Evolutionary conservation across 1,284 basidiomycete species (phyloP).

Genomic region (Malassezia vespertilionis): DNA sequence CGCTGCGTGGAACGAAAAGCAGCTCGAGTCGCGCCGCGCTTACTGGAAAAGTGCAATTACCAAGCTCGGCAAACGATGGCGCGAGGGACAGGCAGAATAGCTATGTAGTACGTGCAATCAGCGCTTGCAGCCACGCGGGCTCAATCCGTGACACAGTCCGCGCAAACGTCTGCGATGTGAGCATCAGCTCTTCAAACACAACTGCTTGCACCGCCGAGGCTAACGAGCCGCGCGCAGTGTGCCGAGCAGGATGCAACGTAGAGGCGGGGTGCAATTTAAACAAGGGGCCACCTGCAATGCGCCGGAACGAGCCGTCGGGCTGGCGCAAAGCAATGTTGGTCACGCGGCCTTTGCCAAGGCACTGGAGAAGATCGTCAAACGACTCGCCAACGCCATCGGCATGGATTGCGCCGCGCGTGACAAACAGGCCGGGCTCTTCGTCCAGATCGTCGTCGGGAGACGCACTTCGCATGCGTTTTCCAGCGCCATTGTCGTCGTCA

Average conservation of each 20-base stretch:
- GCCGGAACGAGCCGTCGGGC: conserved; percentile 26
- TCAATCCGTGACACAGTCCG: conserved; percentile 37
- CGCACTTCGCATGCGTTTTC: neutral
- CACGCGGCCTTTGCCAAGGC: conserved; percentile 26
- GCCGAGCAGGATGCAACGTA: conserved; percentile 22
- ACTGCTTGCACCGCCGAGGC: conserved; percentile 20
- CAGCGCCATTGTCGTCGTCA: conserved; percentile 19
- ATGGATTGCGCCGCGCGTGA: neutral
- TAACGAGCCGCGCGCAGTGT: conserved; percentile 13
- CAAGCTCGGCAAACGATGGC: too few relatives aligned
- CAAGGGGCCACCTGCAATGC: conserved; percentile 20
- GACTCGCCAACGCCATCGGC: conserved; percentile 6
- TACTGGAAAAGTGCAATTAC: too few relatives aligned
- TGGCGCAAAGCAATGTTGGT: conserved; percentile 29
- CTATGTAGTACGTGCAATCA: too few relatives aligned
- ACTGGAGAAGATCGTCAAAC: conserved; percentile 23
- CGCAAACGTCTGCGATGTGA: conserved; percentile 41
- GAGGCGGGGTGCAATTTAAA: conserved; percentile 43
- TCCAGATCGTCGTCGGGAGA: conserved; percentile 7
- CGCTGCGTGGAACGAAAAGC: too few relatives aligned
- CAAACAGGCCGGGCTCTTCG: conserved; percentile 5
- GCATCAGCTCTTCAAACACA: conserved; percentile 43
- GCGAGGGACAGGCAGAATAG: too few relatives aligned
- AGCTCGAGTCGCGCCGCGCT: too few relatives aligned
- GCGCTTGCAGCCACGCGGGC: conserved; percentile 30